Conservation (phyloP, 2,329 filamentous ascomycete species). For the Rhynchosporium graminicola region DNA sequence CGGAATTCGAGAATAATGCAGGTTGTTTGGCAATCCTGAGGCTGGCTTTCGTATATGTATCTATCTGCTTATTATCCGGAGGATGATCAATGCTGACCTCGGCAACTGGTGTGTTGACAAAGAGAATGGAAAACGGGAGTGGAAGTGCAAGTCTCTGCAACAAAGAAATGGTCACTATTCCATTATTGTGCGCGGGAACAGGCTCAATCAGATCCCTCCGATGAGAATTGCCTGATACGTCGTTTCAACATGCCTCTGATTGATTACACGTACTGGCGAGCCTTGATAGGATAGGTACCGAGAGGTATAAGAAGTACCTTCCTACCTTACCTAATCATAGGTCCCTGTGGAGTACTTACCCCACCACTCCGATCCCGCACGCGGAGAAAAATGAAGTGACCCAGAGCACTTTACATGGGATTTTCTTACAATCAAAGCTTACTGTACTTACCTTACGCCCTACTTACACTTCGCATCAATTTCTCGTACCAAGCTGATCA, state of each 20-base stretch:
- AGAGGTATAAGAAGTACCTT: no score
- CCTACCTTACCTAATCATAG: no score
- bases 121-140: neutral
- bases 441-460: neutral
- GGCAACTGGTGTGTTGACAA: neutral
- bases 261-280: neutral
- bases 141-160: conserved; percentile 5
- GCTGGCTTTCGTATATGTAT: neutral
- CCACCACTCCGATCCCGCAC: conserved; percentile 12
- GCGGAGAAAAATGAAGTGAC: neutral
- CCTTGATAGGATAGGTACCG: neutral
- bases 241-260: conserved; percentile 19
- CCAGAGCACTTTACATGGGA: neutral
- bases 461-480: no score
- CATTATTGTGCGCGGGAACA: neutral
- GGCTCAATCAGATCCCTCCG: neutral
- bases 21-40: neutral
- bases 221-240: conserved; percentile 19
- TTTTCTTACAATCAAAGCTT: neutral
- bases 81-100: neutral
- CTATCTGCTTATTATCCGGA: neutral
- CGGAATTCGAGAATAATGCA: neutral
- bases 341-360: neutral
- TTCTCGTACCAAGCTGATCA: neutral
- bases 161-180: conserved; percentile 10